Conservation (phyloP, 1,284 basidiomycete genomes). For the Leccinum subspadiceum region DNA sequence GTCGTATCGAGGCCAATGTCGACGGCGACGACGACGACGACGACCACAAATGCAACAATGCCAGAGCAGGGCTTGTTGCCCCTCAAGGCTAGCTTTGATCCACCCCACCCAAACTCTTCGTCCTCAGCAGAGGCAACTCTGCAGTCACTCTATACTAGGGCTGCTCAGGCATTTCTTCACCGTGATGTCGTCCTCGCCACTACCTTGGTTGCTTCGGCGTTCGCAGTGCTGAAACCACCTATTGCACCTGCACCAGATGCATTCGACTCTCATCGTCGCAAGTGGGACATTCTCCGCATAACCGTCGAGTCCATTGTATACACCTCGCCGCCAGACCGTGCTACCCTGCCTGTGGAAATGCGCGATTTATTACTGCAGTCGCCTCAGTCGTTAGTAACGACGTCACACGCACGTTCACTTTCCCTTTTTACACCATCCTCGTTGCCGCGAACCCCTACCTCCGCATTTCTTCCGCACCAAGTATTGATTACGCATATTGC, state of each 20-base stretch:
- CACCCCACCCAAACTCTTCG: neutral
- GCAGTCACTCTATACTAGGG: conserved; percentile 68
- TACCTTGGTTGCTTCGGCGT: conserved; percentile 65
- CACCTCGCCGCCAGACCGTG: conserved; percentile 48
- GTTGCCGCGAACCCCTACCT: conserved; percentile 37
- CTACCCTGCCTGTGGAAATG: conserved; percentile 48
- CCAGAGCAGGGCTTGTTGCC: conserved; percentile 30
- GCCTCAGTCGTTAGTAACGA: conserved; percentile 53
- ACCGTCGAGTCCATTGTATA: conserved; percentile 76
- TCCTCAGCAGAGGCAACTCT: conserved; percentile 47
- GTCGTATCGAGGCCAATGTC: conserved; percentile 20
- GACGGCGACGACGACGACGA: conserved; percentile 29
- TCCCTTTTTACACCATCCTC: conserved; percentile 59
- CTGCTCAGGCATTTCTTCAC: conserved; percentile 72
- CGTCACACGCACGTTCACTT: conserved; percentile 62
- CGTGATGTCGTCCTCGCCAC: conserved; percentile 64
- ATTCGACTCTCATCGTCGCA: conserved; percentile 57
- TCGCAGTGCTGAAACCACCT: conserved; percentile 57
- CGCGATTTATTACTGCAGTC: conserved; percentile 54
- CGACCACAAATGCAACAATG: conserved; percentile 24
- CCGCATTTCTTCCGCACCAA: conserved; percentile 62
- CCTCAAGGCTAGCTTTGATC: conserved; percentile 22
- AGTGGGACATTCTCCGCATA: conserved; percentile 82
- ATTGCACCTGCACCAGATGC: conserved; percentile 37
- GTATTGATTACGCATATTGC: conserved; percentile 67